phyloP scores from a whole-genome alignment of 768 basidiomycete genomes.

The Phylloporus scabripes region DNA sequence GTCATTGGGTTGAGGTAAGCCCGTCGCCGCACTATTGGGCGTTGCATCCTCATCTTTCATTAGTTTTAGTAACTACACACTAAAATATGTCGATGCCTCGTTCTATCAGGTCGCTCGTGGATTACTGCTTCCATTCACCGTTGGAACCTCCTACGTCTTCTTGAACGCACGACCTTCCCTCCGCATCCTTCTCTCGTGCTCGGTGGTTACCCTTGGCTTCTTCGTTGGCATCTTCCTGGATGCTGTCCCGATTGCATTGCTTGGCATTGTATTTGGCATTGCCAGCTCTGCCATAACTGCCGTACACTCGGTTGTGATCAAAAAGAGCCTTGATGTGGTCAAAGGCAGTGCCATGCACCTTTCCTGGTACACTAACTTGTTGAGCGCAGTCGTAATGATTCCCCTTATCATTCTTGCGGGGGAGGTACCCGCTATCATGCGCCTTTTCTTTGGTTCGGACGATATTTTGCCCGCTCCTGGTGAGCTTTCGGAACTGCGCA shows the following conservation, averaged over 20 bases:
- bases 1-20: slow-evolving; percentile 76
- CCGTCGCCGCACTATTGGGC: background rate
- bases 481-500: slow-evolving; percentile 44
- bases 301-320: slow-evolving; percentile 91
- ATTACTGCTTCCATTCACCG: slow-evolving; percentile 90
- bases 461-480: slow-evolving; percentile 36
- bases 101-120: slow-evolving; percentile 96
- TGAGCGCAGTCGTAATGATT: slow-evolving; percentile 66
- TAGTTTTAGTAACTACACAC: slow-evolving; percentile 85
- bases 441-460: slow-evolving; percentile 50
- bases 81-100: slow-evolving; percentile 92
- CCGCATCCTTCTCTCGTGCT: slow-evolving; percentile 68
- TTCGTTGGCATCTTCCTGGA: slow-evolving; percentile 85
- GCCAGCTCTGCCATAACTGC: slow-evolving; percentile 83
- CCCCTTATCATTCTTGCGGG: slow-evolving; percentile 73
- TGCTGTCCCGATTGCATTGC: slow-evolving; percentile 46
- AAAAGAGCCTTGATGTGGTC: slow-evolving; percentile 74
- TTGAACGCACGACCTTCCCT: slow-evolving; percentile 73
- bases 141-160: slow-evolving; percentile 75
- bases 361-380: slow-evolving; percentile 87
- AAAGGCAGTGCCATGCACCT: slow-evolving; percentile 79
- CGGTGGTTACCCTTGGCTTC: slow-evolving; percentile 86
- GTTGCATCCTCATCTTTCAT: background rate
- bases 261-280: slow-evolving; percentile 79
- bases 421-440: slow-evolving; percentile 60